Percentiles rank a stretch among this genome's conserved stretches.
Evolutionary conservation across 805 yeast genomes (phyloP).

Genomic region (Komagataella ulmi): DNA sequence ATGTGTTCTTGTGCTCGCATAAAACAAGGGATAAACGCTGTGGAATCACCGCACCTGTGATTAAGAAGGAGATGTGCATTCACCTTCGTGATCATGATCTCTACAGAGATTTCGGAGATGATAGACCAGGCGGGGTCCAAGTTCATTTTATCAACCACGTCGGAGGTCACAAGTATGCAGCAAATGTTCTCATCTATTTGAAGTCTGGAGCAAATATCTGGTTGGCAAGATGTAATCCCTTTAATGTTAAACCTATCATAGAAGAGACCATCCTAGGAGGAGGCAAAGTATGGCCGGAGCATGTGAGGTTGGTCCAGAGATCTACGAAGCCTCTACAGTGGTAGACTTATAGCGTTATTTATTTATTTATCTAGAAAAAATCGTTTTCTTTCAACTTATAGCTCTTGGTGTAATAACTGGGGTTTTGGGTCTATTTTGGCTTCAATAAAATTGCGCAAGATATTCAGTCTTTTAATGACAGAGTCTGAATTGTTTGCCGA

Average conservation of each 20-base stretch:
- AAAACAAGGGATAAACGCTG: conserved; percentile 85
- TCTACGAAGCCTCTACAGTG: conserved; percentile 8
- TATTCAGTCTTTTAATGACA: conserved; percentile 36
- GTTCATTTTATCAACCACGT: conserved; percentile 73
- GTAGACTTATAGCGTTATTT: not conserved
- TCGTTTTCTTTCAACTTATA: conserved; percentile 7
- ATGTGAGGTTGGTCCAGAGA: conserved; percentile 49
- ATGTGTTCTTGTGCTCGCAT: conserved; percentile 78
- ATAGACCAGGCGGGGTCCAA: conserved; percentile 58
- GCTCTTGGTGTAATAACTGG: conserved; percentile 9
- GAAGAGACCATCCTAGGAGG: conserved; percentile 63
- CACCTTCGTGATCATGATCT: conserved; percentile 60
- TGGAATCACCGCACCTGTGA: conserved; percentile 85
- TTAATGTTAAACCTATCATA: conserved; percentile 57
- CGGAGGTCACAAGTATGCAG: conserved; percentile 94
- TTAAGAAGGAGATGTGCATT: conserved; percentile 67
- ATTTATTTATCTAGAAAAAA: too few relatives aligned
- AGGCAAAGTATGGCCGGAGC: conserved; percentile 58
- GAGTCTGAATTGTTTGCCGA: conserved; percentile 34
- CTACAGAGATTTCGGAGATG: conserved; percentile 67
- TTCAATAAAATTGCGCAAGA: conserved; percentile 21
- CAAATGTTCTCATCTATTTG: conserved; percentile 70
- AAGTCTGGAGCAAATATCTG: conserved; percentile 69
- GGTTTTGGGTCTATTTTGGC: not conserved
- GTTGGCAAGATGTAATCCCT: conserved; percentile 80